Evolutionary conservation across 2,329 filamentous ascomycete genomes (phyloP).

Genomic region (Aspergillus neoniger): DNA sequence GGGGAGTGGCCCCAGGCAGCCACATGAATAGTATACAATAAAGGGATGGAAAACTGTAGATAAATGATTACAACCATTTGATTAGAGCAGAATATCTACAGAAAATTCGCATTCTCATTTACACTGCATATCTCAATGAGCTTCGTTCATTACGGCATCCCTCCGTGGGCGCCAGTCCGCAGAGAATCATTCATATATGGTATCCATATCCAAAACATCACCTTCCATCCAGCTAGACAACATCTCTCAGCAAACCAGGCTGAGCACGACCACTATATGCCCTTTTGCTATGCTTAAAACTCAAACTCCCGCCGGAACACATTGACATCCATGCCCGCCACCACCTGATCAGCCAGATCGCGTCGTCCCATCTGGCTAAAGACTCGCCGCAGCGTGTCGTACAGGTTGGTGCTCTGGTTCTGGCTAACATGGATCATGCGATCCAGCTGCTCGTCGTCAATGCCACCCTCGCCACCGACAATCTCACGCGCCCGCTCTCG

Average conservation of each 20-base stretch:
- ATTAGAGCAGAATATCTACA: not conserved
- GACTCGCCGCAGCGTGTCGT: slow-evolving; percentile 91
- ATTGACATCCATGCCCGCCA: slow-evolving; percentile 87
- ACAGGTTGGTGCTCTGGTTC: slow-evolving; percentile 95
- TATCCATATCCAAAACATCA: not conserved
- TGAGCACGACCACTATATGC: not conserved
- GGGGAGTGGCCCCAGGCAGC: not conserved
- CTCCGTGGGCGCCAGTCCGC: not conserved
- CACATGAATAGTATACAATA: not conserved
- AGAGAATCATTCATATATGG: not conserved
- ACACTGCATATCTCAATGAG: not conserved
- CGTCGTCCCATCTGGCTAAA: slow-evolving; percentile 92
- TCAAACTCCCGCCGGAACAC: slow-evolving; percentile 88
- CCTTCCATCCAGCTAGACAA: not conserved
- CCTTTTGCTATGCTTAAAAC: slow-evolving; percentile 58
- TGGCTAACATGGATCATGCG: slow-evolving; percentile 76
- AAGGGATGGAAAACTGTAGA: no score
- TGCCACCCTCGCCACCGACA: slow-evolving; percentile 57
- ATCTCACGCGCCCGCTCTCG: slow-evolving; percentile 82
- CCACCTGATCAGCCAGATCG: slow-evolving; percentile 84
- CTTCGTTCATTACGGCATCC: not conserved
- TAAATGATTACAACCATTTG: no score
- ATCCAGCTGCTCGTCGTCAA: slow-evolving; percentile 74
- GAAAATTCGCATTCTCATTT: not conserved
- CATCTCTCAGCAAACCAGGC: not conserved